These are phyloP conservation scores for Allantophomopsis lycopodina DNA, from an alignment of 2,329 filamentous ascomycete species.

Conservation along the genomic window DNA sequence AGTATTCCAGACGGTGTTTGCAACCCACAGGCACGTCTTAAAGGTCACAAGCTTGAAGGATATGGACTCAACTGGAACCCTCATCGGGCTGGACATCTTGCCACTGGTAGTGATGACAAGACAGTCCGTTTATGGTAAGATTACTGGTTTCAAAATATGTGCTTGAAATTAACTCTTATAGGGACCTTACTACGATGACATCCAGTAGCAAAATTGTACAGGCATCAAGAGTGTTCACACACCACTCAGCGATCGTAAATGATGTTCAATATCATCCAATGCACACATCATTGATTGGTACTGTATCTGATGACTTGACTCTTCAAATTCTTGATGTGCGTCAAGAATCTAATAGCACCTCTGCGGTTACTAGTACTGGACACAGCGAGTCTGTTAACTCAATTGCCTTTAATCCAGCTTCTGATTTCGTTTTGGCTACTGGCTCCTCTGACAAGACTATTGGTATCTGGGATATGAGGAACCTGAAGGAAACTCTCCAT, in stretches of 20 bases:
- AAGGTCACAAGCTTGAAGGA: constrained; percentile 78
- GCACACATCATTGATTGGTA: constrained; percentile 74
- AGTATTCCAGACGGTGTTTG: constrained; percentile 60
- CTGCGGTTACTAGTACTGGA: constrained; percentile 58
- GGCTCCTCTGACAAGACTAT: constrained; percentile 93
- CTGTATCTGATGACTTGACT: constrained; percentile 88
- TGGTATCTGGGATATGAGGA: constrained; percentile 87
- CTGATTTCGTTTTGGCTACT: constrained; percentile 83
- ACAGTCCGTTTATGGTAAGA: constrained; percentile 81
- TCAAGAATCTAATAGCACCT: constrained; percentile 46
- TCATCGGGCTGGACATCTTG: constrained; percentile 65
- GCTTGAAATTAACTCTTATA: constrained; percentile 18
- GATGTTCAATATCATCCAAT: constrained; percentile 93
- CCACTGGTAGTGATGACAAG: constrained; percentile 81
- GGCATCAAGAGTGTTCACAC: constrained; percentile 64
- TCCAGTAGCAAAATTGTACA: constrained; percentile 56
- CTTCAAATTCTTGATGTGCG: constrained; percentile 88
- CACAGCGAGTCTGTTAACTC: constrained; percentile 92
- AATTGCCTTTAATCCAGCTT: constrained; percentile 84
- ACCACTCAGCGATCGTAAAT: constrained; percentile 86
- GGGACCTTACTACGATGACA: constrained; percentile 69
- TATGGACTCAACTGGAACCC: constrained; percentile 92
- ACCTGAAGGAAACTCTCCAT: constrained; percentile 81
- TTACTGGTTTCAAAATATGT: constrained; percentile 1
- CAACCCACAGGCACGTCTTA: constrained; percentile 71